These are phyloP conservation scores for Friedmanniomyces endolithicus DNA, from an alignment of 495 filamentous ascomycete species.

Conservation along the genomic window DNA sequence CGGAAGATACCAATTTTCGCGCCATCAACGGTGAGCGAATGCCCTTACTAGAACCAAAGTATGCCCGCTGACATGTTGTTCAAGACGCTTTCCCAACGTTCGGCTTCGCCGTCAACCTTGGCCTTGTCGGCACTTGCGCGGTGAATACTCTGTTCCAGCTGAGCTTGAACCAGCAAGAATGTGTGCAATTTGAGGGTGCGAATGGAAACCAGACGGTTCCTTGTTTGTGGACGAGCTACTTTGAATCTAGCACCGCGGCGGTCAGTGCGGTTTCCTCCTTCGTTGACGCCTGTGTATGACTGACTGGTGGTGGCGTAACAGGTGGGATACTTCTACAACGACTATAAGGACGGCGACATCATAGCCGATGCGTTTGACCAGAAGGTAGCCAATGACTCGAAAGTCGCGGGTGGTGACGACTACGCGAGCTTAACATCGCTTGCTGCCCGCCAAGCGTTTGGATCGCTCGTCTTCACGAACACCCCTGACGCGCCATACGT, in stretches of 20 bases:
- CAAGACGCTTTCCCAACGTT: conserved; percentile 42
- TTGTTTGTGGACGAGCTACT: conserved; percentile 36
- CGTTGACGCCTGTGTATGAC: not conserved
- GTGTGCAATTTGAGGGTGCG: conserved; percentile 42
- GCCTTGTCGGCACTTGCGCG: conserved; percentile 30
- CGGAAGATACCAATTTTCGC: conserved; percentile 39
- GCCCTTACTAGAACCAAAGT: no score
- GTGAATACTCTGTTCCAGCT: conserved; percentile 40
- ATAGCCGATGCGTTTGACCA: conserved; percentile 36
- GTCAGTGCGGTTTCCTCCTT: not conserved
- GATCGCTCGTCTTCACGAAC: conserved; percentile 22
- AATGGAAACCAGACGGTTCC: conserved; percentile 30
- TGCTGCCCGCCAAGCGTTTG: conserved; percentile 29
- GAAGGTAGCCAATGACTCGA: conserved; percentile 38
- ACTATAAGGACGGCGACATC: conserved; percentile 30
- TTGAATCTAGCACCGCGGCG: conserved; percentile 2
- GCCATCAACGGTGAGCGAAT: conserved; percentile 32
- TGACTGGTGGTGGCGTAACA: conserved; percentile 31
- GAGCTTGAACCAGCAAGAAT: conserved; percentile 41
- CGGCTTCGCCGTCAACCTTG: conserved; percentile 42
- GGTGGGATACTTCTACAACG: conserved; percentile 50
- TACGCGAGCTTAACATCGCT: conserved; percentile 27
- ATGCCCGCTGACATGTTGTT: not conserved
- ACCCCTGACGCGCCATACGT: conserved; percentile 4
- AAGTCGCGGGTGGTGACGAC: conserved; percentile 34